Evolutionary conservation across 768 basidiomycete species (phyloP), one percentile per base, ranked within the genome.

Genomic region (Leccinum pellstonianum): DNA sequence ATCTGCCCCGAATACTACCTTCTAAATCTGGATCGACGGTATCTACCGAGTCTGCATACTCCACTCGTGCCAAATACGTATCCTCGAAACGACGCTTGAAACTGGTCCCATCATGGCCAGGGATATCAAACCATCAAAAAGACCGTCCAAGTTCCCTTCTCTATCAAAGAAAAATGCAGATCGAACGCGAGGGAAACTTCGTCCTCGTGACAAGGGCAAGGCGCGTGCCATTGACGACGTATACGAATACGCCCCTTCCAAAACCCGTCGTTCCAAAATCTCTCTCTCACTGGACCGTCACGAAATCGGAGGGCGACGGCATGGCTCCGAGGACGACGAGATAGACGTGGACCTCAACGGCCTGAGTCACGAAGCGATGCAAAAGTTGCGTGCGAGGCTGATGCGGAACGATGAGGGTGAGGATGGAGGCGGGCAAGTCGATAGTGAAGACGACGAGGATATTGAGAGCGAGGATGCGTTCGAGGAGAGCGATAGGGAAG

Each of bases 381-480:
- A 77, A 55, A 75, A 74, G 55, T 55, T 78, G 46, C 64, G 66
- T n/a, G 65, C 85, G 17, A 76, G 82, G 62, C 67, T 90, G 51
- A 76, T 85, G 53, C 83, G 80, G 6, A 82, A 83, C 61, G 72
- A 79, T 37, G 79, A 73, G 12, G 85, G 85, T 33, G 77, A 79
- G 49, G 79, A 84, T 14, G 67, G 31, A 4, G 52, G 29, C 9
- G 56, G 37, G 58, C 73, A 67, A 62, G 80, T 91, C 63, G 85
- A 79, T 35, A 84, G 82, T 61, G 85, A 76, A 1, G 90, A 95
- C 62, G 93, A 95, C 67, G 91, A 94, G 68, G 91, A 94, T 61
- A 83, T 94, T 49, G 90, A 92, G 60, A 89, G 86, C 62, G 93
- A 95, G 66, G 86, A 80, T 62, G 93, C 91, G 2, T 91, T 92